phyloP scores from a whole-genome alignment of 495 filamentous ascomycete species.

The Hypoxylon rickii region DNA sequence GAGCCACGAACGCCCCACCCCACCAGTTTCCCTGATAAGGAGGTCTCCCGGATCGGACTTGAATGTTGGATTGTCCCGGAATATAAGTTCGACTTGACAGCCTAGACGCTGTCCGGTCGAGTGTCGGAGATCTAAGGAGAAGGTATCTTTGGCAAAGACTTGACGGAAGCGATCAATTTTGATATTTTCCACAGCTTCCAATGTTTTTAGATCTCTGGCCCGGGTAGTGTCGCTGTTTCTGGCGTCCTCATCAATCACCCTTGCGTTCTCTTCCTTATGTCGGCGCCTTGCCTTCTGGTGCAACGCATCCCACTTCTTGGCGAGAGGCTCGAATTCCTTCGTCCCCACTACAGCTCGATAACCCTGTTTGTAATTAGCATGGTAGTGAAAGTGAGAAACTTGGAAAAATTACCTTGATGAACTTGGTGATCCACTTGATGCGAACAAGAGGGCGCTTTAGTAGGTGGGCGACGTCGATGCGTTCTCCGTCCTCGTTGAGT shows the following conservation, averaged over 20 bases:
- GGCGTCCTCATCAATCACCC: conserved; percentile 89
- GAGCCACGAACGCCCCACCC: conserved; percentile 73
- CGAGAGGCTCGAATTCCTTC: conserved; percentile 32
- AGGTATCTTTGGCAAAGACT: conserved; percentile 86
- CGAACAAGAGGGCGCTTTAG: conserved; percentile 87
- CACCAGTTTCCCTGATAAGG: conserved; percentile 85
- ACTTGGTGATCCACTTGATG: conserved; percentile 84
- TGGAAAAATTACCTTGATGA: conserved; percentile 64
- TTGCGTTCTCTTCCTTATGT: conserved; percentile 80
- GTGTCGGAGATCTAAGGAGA: conserved; percentile 82
- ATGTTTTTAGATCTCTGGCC: conserved; percentile 74
- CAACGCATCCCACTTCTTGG: conserved; percentile 58
- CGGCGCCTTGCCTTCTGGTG: conserved; percentile 77
- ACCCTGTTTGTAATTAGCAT: conserved; percentile 29
- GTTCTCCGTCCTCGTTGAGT: conserved; percentile 76
- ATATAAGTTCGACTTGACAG: conserved; percentile 85
- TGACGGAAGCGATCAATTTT: conserved; percentile 70
- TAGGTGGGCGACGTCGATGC: conserved; percentile 92
- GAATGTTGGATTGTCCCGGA: conserved; percentile 71
- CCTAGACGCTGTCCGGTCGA: conserved; percentile 87
- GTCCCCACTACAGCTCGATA: conserved; percentile 33
- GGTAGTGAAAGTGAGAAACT: not conserved
- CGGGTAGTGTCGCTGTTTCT: conserved; percentile 78
- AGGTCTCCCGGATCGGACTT: conserved; percentile 71
- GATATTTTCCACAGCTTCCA: conserved; percentile 71